Conservation (phyloP, 1,284 basidiomycete genomes). For the Ceratobasidium sp. region DNA sequence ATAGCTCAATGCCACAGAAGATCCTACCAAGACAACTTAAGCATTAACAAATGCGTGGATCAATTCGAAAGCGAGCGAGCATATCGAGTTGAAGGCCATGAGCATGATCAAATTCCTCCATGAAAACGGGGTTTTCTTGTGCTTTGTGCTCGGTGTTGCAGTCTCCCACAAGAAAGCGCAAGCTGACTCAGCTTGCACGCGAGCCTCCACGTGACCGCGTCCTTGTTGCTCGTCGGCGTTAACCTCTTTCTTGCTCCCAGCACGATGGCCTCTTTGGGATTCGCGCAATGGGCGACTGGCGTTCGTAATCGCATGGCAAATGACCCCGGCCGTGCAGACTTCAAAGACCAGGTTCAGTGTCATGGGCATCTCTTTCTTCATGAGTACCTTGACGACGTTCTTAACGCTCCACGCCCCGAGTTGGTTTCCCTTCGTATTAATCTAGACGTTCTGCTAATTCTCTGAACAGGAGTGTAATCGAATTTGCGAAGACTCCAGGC, state of each 20-base stretch:
- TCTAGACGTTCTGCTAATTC: background rate
- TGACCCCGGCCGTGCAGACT: constrained; percentile 70
- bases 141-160: background rate
- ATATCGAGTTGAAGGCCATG: constrained; percentile 18
- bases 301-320: constrained; percentile 71
- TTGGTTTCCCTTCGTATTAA: constrained; percentile 48
- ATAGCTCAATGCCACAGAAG: background rate
- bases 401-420: constrained; percentile 69
- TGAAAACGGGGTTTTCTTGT: constrained; percentile 20
- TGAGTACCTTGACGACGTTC: constrained; percentile 74
- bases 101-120: constrained; percentile 20
- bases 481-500: constrained; percentile 82
- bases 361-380: constrained; percentile 78
- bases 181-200: too few relatives aligned
- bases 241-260: background rate
- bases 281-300: constrained; percentile 64
- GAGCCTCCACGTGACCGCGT: too few relatives aligned
- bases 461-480: constrained; percentile 65
- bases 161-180: too few relatives aligned
- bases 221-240: constrained; percentile 28
- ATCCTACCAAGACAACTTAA: background rate
- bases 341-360: constrained; percentile 73
- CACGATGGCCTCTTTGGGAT: constrained; percentile 34
- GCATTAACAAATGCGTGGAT: constrained; percentile 34
- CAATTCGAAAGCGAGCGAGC: constrained; percentile 32